Conservation (phyloP, 148 eudicot genomes). For the Amaranthus palmeri region DNA sequence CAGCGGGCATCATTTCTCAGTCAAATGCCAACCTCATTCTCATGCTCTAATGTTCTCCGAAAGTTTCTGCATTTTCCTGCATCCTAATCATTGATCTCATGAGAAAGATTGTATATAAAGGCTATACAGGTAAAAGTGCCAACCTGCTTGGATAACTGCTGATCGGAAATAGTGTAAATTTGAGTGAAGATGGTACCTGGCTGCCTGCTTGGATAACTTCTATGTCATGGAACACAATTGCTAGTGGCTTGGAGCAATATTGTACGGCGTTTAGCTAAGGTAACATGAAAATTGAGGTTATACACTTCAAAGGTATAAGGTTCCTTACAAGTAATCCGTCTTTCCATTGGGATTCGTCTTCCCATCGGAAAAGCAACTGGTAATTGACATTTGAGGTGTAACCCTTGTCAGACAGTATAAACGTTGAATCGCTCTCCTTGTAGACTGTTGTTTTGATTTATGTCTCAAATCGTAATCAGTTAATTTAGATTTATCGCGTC, state of each 20-base stretch:
- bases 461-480: neutral
- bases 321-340: neutral
- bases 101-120: neutral
- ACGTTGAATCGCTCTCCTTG: too few species aligned
- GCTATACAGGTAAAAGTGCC: neutral
- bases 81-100: neutral
- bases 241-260: conserved; percentile 3
- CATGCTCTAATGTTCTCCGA: neutral
- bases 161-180: too few species aligned
- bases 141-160: conserved; percentile 1
- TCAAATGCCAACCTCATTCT: neutral
- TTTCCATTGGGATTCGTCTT: neutral
- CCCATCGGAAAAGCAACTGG: neutral
- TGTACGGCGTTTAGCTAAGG: neutral
- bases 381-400: conserved; percentile 4
- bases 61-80: neutral
- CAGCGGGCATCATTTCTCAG: neutral
- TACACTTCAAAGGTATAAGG: neutral
- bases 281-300: neutral
- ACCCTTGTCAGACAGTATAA: neutral
- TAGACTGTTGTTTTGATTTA: too few species aligned
- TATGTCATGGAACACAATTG: neutral
- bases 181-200: neutral
- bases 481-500: too few species aligned
- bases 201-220: neutral